Evolutionary conservation across 805 yeast genomes (phyloP), one percentile per base, ranked within the genome.

Genomic region (Ogataea henricii): DNA sequence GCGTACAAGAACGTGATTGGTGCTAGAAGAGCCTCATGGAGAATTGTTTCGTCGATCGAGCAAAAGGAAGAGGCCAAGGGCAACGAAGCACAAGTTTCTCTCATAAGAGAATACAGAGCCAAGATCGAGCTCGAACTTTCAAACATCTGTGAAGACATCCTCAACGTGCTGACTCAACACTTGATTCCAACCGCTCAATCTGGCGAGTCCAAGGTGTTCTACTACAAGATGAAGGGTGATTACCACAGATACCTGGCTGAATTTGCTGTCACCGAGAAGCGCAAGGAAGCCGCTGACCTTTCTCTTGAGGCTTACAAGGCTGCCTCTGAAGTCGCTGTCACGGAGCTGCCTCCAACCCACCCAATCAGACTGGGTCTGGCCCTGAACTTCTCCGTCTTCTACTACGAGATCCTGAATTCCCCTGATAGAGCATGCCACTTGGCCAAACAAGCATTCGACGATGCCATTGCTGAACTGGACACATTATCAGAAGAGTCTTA

Each of bases 221-320:
- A 92, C 81, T 90, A 89, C 78, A 92, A 92, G 82, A 92, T 92
- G 98, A 92, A 92, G 79, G 99, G 98, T 80, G 99, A 92, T 73
- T 92, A 92, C 80, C 96, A 91, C 79, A 96, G 99, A 79, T 92
- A 92, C 74, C 81, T 92, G 75, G 97, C 97, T 55, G 99, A 92
- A 78, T 94, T 92, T 67, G 92, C 97, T 54, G 79, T 83, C 63
- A 83, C 88, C 57, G 97, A 90, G 60, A 87, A 85, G 74, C 88
- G 97, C 70, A 89, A 90, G 70, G 89, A 80, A 58, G 95, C 96
- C 56, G 94, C 98, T 43, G 90, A 87, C 64, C 79, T 85, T 58
- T 92, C 98, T 33, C 82, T 90, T 67, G 96, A 89, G 72, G 92
- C 97, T 54, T 92, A 92, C 81, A 87, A 88, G 74, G 70, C 95